Conservation (phyloP, 2,329 filamentous ascomycete species). For the Paecilomyces fulvus region DNA sequence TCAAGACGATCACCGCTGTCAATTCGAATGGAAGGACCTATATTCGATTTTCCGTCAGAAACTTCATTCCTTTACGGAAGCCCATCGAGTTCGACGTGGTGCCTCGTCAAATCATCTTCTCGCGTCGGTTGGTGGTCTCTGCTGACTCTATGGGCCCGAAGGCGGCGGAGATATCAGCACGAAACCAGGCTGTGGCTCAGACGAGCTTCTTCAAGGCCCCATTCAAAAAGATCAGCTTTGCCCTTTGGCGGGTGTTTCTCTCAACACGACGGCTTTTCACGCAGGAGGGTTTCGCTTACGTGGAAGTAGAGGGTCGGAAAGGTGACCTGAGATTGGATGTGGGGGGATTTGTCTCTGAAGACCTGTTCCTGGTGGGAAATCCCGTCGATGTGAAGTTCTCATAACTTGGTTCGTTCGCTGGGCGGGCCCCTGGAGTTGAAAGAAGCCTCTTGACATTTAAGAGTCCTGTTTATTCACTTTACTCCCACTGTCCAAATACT, state of each 20-base stretch:
- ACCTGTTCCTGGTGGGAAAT: constrained; percentile 26
- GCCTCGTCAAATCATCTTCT: constrained; percentile 27
- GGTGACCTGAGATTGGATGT: constrained; percentile 30
- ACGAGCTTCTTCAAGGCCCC: constrained; percentile 27
- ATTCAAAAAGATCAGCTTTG: constrained; percentile 19
- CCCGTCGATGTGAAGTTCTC: constrained; percentile 11
- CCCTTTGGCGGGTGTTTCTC: constrained; percentile 24
- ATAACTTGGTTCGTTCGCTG: constrained; percentile 3
- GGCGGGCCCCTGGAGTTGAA: not conserved
- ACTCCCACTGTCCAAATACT: not conserved
- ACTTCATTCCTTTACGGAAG: constrained; percentile 30
- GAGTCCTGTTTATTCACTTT: not conserved
- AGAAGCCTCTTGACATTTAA: not conserved
- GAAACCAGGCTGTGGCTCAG: constrained; percentile 9
- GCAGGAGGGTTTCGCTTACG: constrained; percentile 31
- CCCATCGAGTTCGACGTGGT: constrained; percentile 23
- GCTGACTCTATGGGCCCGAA: not conserved
- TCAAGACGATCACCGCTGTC: constrained; percentile 51
- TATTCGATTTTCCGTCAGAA: constrained; percentile 28
- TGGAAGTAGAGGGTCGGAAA: constrained; percentile 28
- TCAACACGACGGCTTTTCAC: constrained; percentile 32
- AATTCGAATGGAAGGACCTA: constrained; percentile 20
- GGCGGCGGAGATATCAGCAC: constrained; percentile 7
- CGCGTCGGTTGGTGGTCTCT: constrained; percentile 23
- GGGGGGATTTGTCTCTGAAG: constrained; percentile 25